Evolutionary conservation across 768 basidiomycete genomes (phyloP).

Genomic region (Pleurotus pulmonarius): DNA sequence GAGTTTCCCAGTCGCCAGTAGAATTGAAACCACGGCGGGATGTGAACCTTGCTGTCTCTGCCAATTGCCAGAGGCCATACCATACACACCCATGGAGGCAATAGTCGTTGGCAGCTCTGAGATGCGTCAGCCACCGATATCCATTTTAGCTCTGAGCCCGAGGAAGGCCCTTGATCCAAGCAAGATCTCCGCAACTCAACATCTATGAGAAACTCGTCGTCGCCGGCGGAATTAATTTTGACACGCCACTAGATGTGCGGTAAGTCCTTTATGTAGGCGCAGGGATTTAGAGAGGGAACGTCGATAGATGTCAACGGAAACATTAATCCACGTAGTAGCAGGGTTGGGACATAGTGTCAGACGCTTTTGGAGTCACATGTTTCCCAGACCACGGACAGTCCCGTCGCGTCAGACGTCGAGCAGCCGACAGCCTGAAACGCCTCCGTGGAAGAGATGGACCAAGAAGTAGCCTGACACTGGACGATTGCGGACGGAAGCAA

Average conservation of each 20-base stretch:
- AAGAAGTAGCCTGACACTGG: no score
- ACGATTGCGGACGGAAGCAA: no score
- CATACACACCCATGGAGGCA: neutral
- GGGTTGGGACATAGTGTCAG: neutral
- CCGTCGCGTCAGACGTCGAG: no score
- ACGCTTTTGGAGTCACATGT: neutral
- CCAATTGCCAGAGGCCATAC: no score
- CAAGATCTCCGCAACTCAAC: neutral
- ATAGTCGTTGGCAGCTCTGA: neutral
- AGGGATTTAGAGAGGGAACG: neutral
- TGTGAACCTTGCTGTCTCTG: no score
- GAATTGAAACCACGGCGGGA: no score
- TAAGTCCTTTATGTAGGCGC: neutral
- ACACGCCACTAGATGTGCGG: neutral
- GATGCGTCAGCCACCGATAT: neutral
- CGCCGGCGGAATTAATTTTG: slow-evolving; percentile 8
- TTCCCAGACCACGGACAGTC: neutral
- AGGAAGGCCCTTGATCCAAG: neutral
- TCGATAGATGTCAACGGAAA: no score
- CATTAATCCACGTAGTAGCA: neutral
- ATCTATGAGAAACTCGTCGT: neutral
- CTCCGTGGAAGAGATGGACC: no score
- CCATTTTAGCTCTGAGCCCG: neutral
- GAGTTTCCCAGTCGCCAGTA: no score
- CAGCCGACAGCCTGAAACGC: no score